These are phyloP conservation scores for Kwoniella dejecticola DNA, from an alignment of 768 basidiomycete species.

Conservation along the genomic window DNA sequence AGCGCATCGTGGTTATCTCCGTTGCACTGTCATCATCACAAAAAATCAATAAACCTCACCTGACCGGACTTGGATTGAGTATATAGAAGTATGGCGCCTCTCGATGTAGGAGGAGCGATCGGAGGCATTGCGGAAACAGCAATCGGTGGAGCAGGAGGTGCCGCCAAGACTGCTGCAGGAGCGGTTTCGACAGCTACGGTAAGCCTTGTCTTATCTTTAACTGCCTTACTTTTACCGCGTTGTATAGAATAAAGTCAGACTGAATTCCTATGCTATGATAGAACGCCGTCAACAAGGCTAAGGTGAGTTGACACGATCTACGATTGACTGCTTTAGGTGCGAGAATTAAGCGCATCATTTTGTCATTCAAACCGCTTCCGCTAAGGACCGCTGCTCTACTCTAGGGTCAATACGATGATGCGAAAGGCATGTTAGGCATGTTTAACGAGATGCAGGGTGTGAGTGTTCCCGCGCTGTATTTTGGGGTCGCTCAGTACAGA, in stretches of 20 bases:
- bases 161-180: constrained; percentile 10
- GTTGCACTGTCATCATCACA: too few species aligned
- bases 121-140: constrained; percentile 9
- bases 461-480: not conserved
- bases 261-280: not conserved
- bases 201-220: not conserved
- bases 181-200: constrained; percentile 14
- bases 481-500: too few species aligned
- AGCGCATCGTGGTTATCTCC: too few species aligned
- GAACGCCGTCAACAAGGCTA: constrained; percentile 1
- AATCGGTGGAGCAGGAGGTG: constrained; percentile 5
- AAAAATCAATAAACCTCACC: too few species aligned
- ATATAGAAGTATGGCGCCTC: not conserved
- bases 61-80: too few species aligned
- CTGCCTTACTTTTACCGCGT: too few species aligned
- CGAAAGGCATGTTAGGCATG: constrained; percentile 13
- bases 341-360: too few species aligned
- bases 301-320: not conserved
- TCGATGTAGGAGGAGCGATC: not conserved
- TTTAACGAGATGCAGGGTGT: constrained; percentile 16
- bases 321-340: too few species aligned
- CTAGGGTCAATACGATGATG: constrained; percentile 17
- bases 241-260: too few species aligned
- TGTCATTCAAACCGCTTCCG: not conserved
- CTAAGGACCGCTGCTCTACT: not conserved